Evolutionary conservation across 1,139 yeast species (phyloP), one percentile per base, ranked within the genome.

Genomic region (Scheffersomyces parashehatae): DNA sequence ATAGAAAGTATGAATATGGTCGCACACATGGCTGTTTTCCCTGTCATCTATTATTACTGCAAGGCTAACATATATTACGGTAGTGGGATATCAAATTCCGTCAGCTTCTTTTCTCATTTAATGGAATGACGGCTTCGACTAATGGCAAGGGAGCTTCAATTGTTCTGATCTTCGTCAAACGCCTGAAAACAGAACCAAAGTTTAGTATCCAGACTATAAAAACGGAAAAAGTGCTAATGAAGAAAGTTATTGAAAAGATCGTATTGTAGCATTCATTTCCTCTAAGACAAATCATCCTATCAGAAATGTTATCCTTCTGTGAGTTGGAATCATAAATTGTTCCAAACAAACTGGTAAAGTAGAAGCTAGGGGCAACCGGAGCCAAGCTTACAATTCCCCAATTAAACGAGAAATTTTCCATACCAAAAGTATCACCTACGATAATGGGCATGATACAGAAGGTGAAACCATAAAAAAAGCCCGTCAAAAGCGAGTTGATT

Each of bases 371-470:
- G 1, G 76, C 24, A 7, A 80, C 72, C 0, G 85, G 83, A 0
- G 84, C 79, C 39, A 79, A 54, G 15, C 76, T 73, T 29, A 79
- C 72, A 28, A 79, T 56, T 1, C 86, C 86, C 84, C 84, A 81
- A 45, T 80, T 79, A 47, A 70, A 73, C 1, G 83, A 75, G 52
- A 79, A 80, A 40, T 70, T 69, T 8, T 68, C 70, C 66, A 81
- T 71, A 1, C 85, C 85, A 62, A 81, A 81, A 9, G 68, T 59
- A 47, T 81, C 85, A 4, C 83, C 79, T 5, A 80, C 75, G n/a
- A 81, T 71, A 15, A 79, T 73, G 12, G 85, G 85, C 65, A 77
- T 68, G 5, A 79, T 68, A 49, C 83, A 77, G 62, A 81, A 80
- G 3, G 78, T 68, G 49, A 78, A 78, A 0, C 86, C 86, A 55